These are phyloP conservation scores for Colletotrichum orbiculare DNA, from an alignment of 2,329 filamentous ascomycete species.

Conservation along the genomic window DNA sequence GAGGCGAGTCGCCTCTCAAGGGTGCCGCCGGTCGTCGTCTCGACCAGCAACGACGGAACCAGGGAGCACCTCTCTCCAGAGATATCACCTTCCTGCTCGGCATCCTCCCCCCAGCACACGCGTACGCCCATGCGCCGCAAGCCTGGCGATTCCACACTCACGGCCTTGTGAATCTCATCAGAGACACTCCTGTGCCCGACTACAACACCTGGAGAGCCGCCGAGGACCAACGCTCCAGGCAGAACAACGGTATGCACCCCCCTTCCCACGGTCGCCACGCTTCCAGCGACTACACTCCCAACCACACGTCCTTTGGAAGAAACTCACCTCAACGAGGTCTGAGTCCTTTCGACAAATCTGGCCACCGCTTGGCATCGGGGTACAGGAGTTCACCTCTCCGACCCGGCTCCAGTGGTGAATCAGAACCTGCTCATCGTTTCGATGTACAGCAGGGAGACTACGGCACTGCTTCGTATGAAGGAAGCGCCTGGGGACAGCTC, in stretches of 20 bases:
- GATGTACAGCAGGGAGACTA: constrained; percentile 24
- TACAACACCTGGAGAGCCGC: constrained; percentile 64
- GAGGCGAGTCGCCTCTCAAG: constrained; percentile 94
- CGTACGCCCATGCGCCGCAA: constrained; percentile 80
- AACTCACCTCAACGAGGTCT: constrained; percentile 48
- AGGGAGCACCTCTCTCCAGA: constrained; percentile 77
- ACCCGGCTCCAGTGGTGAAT: constrained; percentile 56
- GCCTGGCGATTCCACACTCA: constrained; percentile 76
- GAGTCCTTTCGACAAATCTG: constrained; percentile 58
- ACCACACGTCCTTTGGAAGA: constrained; percentile 36
- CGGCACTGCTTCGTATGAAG: constrained; percentile 20
- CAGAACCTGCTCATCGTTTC: constrained; percentile 50
- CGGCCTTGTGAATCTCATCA: constrained; percentile 79
- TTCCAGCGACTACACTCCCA: constrained; percentile 54
- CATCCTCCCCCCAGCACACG: constrained; percentile 78
- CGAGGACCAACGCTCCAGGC: constrained; percentile 42
- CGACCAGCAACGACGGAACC: constrained; percentile 78
- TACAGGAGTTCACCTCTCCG: constrained; percentile 66
- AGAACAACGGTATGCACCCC: constrained; percentile 49
- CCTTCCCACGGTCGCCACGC: constrained; percentile 53
- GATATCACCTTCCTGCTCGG: constrained; percentile 73
- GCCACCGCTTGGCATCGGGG: constrained; percentile 51
- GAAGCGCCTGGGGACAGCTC: constrained; percentile 44
- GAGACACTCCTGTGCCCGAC: constrained; percentile 74
- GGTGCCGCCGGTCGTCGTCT: constrained; percentile 87